Percentiles rank a stretch among this genome's conserved stretches.
These are phyloP conservation scores for Colletotrichum viniferum DNA, from an alignment of 2,329 filamentous ascomycete species.

Conservation along the genomic window DNA sequence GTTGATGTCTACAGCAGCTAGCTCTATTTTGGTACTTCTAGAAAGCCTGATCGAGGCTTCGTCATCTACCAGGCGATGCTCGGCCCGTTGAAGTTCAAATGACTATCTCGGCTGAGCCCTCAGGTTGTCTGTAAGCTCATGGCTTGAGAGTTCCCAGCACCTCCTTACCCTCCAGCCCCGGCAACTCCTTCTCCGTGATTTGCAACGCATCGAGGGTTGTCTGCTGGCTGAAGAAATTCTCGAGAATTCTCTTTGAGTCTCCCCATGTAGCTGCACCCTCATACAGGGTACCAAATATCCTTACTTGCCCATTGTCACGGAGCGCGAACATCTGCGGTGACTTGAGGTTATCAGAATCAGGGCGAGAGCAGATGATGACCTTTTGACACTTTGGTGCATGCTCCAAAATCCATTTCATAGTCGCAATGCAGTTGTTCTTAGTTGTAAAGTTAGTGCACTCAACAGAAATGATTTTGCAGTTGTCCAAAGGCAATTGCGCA, in stretches of 20 bases:
- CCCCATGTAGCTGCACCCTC: neutral
- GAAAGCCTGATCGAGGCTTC: neutral
- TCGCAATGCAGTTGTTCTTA: neutral
- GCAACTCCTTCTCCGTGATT: neutral
- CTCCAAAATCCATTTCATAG: neutral
- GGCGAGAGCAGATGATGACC: neutral
- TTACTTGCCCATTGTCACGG: too few species aligned
- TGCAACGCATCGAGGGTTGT: neutral
- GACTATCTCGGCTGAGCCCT: neutral
- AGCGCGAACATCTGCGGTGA: neutral
- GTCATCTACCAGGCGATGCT: neutral
- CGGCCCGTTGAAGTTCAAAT: neutral
- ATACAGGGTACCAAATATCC: neutral
- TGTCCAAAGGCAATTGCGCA: neutral
- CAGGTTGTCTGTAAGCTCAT: neutral
- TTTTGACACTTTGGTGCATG: neutral
- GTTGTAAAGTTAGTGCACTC: neutral
- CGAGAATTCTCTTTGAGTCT: neutral
- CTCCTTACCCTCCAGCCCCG: neutral
- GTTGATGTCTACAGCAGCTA: neutral
- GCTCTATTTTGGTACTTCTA: neutral
- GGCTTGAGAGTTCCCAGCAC: too few species aligned
- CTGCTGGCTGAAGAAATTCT: neutral
- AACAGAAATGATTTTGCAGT: neutral
- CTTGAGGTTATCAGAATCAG: too few species aligned